Base-by-base conservation (phyloP, 2,329 filamentous ascomycete genomes). In the Chalaropsis ovoidea region DNA sequence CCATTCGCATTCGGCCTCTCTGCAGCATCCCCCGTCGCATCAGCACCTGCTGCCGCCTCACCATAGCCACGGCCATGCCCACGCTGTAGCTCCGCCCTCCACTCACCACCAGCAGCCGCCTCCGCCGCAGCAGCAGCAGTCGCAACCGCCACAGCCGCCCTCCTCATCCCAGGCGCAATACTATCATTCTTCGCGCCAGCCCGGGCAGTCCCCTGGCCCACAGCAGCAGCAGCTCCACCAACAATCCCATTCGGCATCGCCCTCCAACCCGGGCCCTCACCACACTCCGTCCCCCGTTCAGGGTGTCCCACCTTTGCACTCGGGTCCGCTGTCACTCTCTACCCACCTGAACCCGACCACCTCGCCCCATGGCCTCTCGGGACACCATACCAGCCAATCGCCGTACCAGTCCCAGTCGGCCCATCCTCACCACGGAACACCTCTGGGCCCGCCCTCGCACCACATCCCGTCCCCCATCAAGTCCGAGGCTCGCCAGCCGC, bases 371-470 rank as follows among this genome's bases (percentile, higher is more conserved):
- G 54, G 54, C 13, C 54, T 58, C 24, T 58, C 54, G 31, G 15
- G 27, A 10, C 54, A 58, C 54, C 45, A 45, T 24, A 24, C 61
- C 17, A 63, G 10, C 39, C 42, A 49, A 31, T 63, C 67, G 27
- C 68, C 69, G 19, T 70, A 71, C 42, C 70, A 70, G 52, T 69
- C 68, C n/a, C 67, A 69, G 35, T 67, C 63, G 10, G 71, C 72
- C 69, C 73, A 68, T 24, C 70, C 70, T 19, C 72, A 70, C 67
- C 72, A 72, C 63, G 70, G 70, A 62, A 70, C 72, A 13, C 61
- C 61, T 13, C 64, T 58, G 27, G 56, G 52, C n/a, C 39, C 35
- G 24, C n/a, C 47, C 15, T 54, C 62, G 8, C 62, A 64, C 15
- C 47, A 43, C 42, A 47, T 45, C 15, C 45, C 45, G 17, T 54